Evolutionary conservation across 768 basidiomycete genomes (phyloP), one percentile per base, ranked within the genome.

Genomic region (Rubroboletus pulcherrimus): DNA sequence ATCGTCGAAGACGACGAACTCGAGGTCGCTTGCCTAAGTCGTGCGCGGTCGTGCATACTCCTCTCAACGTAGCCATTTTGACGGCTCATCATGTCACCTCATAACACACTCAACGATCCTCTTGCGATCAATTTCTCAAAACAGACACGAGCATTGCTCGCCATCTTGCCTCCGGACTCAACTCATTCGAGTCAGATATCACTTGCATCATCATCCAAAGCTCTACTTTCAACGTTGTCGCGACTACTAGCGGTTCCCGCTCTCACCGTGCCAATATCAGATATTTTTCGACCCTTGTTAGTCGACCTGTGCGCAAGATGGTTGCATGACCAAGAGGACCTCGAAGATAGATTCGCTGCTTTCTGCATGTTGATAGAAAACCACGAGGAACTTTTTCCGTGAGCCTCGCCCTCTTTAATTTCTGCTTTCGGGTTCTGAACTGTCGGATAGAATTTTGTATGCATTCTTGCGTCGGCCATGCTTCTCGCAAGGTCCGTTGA

Each of bases 241-340:
- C 66, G 73, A 31, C 71, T 89, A 8, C 77, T 93, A 14, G 74
- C 81, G 0, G 66, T 76, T 17, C 86, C 89, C 9, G 77, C 82
- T 11, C 77, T 87, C 41, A 92, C 92, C 0, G 63, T 79, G 31
- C 63, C 74, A 12, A 76, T 98, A 56, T 82, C 88, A 19, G 75
- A 73, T 7, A 59, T 80, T 11, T 98, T 89, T 72, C 75, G 88
- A 57, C 94, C 95, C 4, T 71, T 98, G 50, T 69, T 93, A 38
- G 63, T 88, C 29, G 90, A 96, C 69, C 73, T 98, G 26, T 86
- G 86, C 63, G 89, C 89, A 4, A 73, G 89, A 63, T 97, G 92
- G 93, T 66, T 95, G 40, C 74, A 86, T n/a, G 73, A 76, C 19
- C 63, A 76, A 37, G 71, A 78, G 40, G 72, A 77, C 55, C 61